phyloP scores from a whole-genome alignment of 192 early-diverging fungal species.

The Coemansia aciculifera region DNA sequence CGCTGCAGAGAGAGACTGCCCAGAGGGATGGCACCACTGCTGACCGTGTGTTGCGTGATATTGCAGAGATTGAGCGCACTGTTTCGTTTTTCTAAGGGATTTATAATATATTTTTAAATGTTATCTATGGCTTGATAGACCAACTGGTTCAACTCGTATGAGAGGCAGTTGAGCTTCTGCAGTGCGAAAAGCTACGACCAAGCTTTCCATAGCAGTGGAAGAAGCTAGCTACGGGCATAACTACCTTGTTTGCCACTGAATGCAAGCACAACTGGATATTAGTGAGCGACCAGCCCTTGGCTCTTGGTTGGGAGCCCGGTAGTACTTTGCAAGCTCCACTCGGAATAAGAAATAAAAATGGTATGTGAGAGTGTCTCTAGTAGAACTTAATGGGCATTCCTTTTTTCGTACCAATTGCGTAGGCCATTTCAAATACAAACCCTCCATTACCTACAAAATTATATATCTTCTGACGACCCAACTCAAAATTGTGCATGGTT shows the following conservation, averaged over 20 bases:
- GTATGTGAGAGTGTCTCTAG: too few species aligned
- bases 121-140: too few species aligned
- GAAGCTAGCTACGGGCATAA: conserved; percentile 36
- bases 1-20: conserved; percentile 80
- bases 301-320: neutral
- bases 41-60: conserved; percentile 65
- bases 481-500: neutral
- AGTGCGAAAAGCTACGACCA: neutral
- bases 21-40: conserved; percentile 85
- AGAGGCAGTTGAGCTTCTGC: too few species aligned
- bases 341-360: conserved; percentile 5
- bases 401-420: too few species aligned
- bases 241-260: conserved; percentile 19
- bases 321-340: conserved; percentile 54
- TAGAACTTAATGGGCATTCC: too few species aligned
- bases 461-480: neutral
- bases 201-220: conserved; percentile 37
- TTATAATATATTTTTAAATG: neutral
- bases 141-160: too few species aligned
- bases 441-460: too few species aligned
- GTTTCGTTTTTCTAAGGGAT: conserved; percentile 23
- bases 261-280: conserved; percentile 29
- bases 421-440: too few species aligned
- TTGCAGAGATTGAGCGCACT: conserved; percentile 26
- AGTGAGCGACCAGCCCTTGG: conserved; percentile 30